These are phyloP conservation scores for Penicillium egyptiacum DNA, from an alignment of 495 filamentous ascomycete species.

Conservation along the genomic window DNA sequence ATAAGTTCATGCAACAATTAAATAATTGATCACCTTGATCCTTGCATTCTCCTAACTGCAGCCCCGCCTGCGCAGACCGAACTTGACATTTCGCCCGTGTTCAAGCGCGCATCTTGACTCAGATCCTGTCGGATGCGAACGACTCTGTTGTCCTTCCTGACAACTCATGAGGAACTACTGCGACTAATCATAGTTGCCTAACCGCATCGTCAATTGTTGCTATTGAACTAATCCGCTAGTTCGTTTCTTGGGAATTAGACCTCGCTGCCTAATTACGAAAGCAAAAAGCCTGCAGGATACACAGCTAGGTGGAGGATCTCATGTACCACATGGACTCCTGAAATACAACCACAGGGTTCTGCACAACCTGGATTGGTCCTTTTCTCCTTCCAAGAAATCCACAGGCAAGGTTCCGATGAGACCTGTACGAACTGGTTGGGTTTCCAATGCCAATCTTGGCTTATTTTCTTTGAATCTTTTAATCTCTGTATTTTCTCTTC, in stretches of 20 bases:
- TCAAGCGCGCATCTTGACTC: constrained; percentile 6
- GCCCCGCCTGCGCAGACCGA: constrained; percentile 13
- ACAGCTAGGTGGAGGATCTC: constrained; percentile 11
- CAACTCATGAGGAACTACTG: not conserved
- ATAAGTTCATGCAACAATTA: not conserved
- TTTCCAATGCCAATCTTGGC: constrained; percentile 19
- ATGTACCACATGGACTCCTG: constrained; percentile 17
- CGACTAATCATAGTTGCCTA: not conserved
- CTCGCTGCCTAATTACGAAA: not conserved
- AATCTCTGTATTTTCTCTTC: not conserved
- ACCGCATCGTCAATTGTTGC: not conserved
- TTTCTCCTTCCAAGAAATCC: constrained; percentile 11
- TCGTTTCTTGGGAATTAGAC: not conserved
- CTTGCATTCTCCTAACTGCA: constrained; percentile 28
- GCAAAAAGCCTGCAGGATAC: not conserved
- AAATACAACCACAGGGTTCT: constrained; percentile 8
- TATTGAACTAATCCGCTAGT: not conserved
- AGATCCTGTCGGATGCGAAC: not conserved
- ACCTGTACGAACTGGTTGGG: constrained; percentile 26
- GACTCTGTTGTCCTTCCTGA: not conserved
- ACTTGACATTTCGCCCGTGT: constrained; percentile 3
- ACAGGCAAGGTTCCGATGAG: constrained; percentile 26
- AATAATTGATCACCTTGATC: constrained; percentile 19
- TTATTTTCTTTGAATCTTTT: constrained; percentile 12
- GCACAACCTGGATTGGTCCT: constrained; percentile 13